A percentile compares a stretch with the other conserved stretches of the same genome.
Evolutionary conservation across 2,329 filamentous ascomycete genomes (phyloP).

Genomic region (Onygenales sp.): DNA sequence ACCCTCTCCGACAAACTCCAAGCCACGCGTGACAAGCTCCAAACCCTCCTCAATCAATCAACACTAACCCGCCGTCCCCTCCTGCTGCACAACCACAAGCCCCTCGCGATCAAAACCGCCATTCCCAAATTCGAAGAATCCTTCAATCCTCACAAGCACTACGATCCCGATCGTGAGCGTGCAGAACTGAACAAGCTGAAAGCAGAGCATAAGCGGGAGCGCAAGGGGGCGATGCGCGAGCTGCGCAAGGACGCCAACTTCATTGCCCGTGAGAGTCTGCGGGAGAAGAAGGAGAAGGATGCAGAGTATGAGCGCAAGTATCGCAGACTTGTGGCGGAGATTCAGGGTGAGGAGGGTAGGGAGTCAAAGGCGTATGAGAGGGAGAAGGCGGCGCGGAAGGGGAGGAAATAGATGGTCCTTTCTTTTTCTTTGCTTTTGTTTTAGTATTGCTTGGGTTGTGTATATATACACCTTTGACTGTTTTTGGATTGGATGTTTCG

Average conservation of each 20-base stretch:
- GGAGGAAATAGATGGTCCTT: slow-evolving; percentile 36
- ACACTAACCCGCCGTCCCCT: slow-evolving; percentile 64
- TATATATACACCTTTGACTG: not conserved
- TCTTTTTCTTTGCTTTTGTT: not conserved
- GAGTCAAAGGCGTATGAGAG: slow-evolving; percentile 84
- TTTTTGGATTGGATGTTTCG: too few relatives aligned
- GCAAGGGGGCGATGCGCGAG: slow-evolving; percentile 89
- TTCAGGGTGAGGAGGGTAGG: slow-evolving; percentile 83
- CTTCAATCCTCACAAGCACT: slow-evolving; percentile 92
- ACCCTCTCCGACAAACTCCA: slow-evolving; percentile 21
- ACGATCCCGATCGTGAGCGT: slow-evolving; percentile 88
- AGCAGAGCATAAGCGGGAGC: slow-evolving; percentile 87
- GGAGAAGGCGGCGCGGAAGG: slow-evolving; percentile 68
- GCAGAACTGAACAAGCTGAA: slow-evolving; percentile 75
- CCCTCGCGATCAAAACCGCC: slow-evolving; percentile 75
- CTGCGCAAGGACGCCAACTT: slow-evolving; percentile 92
- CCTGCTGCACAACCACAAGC: slow-evolving; percentile 78
- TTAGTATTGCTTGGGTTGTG: not conserved
- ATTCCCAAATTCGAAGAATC: slow-evolving; percentile 94
- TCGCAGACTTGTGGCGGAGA: slow-evolving; percentile 82
- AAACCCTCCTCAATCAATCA: slow-evolving; percentile 46
- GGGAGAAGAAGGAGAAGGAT: slow-evolving; percentile 88
- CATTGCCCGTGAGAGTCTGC: slow-evolving; percentile 79
- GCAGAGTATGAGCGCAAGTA: slow-evolving; percentile 95
- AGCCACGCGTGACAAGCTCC: slow-evolving; percentile 24